Percentiles rank a stretch among this genome's conserved stretches.
Conservation (phyloP, 495 filamentous ascomycete genomes). For the Hyaloscypha finlandica region DNA sequence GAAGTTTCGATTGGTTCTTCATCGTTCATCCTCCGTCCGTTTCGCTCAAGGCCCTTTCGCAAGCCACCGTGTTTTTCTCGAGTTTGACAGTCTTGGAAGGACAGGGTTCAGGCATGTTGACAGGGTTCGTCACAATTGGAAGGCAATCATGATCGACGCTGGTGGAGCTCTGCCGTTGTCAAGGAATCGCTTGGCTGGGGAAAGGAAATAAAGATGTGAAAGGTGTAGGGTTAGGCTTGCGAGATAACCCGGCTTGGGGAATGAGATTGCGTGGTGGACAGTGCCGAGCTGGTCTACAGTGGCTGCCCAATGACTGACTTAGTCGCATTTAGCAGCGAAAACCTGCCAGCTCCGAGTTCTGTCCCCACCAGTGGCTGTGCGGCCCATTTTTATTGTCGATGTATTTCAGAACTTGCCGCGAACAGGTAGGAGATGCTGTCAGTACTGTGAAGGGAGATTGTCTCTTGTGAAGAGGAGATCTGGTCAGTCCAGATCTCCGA, state of each 20-base stretch:
- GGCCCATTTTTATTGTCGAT: background rate
- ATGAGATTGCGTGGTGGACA: constrained; percentile 8
- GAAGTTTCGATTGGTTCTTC: constrained; percentile 17
- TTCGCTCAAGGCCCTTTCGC: constrained; percentile 12
- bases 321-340: background rate
- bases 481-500: background rate
- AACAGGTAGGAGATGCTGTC: background rate
- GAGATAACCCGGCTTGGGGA: background rate
- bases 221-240: constrained; percentile 2
- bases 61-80: constrained; percentile 12
- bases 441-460: background rate
- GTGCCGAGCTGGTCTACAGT: background rate
- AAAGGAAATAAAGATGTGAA: constrained; percentile 11
- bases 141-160: constrained; percentile 11
- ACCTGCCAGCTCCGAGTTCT: background rate
- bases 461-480: background rate
- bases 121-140: background rate
- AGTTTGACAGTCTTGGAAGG: constrained; percentile 15
- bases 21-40: constrained; percentile 12
- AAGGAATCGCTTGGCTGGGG: constrained; percentile 13
- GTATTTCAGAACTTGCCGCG: background rate
- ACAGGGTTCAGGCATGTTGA: background rate
- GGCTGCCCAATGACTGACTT: background rate
- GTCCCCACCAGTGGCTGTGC: background rate
- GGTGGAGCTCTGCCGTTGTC: constrained; percentile 18